Evolutionary conservation across 495 filamentous ascomycete species (phyloP).

Genomic region (Penicillium steckii): DNA sequence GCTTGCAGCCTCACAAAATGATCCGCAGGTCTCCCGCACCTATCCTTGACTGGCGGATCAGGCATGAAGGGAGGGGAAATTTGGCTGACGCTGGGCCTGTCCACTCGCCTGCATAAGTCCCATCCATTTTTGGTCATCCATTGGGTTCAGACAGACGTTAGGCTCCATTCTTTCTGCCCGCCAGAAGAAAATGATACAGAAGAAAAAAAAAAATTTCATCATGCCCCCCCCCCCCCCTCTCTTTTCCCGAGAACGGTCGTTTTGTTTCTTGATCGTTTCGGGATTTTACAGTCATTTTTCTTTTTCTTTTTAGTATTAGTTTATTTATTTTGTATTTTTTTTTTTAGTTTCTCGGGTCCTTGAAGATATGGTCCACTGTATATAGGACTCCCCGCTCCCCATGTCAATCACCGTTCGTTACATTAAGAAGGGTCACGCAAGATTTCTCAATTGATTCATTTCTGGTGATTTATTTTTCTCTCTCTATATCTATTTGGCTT

Average conservation of each 20-base stretch:
- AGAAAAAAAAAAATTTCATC: conserved; percentile 12
- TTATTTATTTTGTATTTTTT: neutral
- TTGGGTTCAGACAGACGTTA: conserved; percentile 39
- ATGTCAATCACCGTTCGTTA: conserved; percentile 29
- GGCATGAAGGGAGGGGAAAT: conserved; percentile 26
- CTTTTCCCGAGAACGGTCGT: conserved; percentile 19
- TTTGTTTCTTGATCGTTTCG: conserved; percentile 1
- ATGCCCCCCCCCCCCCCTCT: neutral
- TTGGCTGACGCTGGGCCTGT: conserved; percentile 40
- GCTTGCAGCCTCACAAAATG: conserved; percentile 51
- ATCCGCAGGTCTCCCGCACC: conserved; percentile 46
- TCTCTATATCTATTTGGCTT: conserved; percentile 9
- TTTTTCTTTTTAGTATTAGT: conserved; percentile 2
- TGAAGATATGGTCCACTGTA: conserved; percentile 40
- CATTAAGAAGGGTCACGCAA: conserved; percentile 24
- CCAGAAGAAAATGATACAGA: conserved; percentile 5
- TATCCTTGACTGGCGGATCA: conserved; percentile 38
- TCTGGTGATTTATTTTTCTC: conserved; percentile 14
- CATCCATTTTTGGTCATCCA: conserved; percentile 13
- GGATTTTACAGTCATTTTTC: neutral
- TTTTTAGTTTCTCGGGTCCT: conserved; percentile 12
- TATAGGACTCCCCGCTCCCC: conserved; percentile 46
- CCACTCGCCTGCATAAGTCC: conserved; percentile 43
- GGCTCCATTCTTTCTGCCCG: conserved; percentile 37
- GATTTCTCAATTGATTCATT: conserved; percentile 23